Evolutionary conservation across 2,329 filamentous ascomycete genomes (phyloP), one percentile per base, ranked within the genome.

Genomic region (Aureobasidium sp.): DNA sequence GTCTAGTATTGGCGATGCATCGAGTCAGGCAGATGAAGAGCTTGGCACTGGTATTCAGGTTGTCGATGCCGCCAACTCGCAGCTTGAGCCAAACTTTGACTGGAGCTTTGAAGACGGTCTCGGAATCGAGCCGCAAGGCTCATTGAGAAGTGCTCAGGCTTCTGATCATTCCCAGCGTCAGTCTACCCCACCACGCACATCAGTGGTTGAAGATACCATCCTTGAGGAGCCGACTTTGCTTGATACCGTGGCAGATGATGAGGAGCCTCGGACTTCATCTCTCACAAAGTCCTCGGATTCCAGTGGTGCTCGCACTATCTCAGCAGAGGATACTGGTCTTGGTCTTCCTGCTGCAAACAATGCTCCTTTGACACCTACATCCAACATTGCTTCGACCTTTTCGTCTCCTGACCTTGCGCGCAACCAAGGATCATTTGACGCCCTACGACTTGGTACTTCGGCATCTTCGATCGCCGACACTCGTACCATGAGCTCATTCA

Each of bases 391-490:
- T 4, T 80, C 79, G 0, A 75, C 77, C 5, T 79, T 79, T 70
- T 82, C 88, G 1, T 91, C 88, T 5, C 89, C 88, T 0, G 83
- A 87, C 59, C 74, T 77, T 62, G 68, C 69, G 83, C 87, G 64
- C 79, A 86, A 63, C 78, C 89, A 78, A 73, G 86, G 84, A 4
- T 80, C 78, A 0, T 86, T 89, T 61, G 89, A 92, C 65, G 84
- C 84, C 1, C 86, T 89, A 59, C 83, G 87, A 22, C 83, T 91
- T 31, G 89, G 88, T 6, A 91, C 89, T 1, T 86, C 89, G 2
- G 85, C 87, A 6, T 92, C 89, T 1, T 91, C 88, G 0, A 78
- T 87, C 47, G 83, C 84, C 0, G 89, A 91, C 65, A 88, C 88
- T 66, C 87, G 85, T 62, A 84, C 80, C 41, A 87, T 89, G 70